Evolutionary conservation across 2,329 filamentous ascomycete genomes (phyloP).

Genomic region (Trichoderma brevicompactum): DNA sequence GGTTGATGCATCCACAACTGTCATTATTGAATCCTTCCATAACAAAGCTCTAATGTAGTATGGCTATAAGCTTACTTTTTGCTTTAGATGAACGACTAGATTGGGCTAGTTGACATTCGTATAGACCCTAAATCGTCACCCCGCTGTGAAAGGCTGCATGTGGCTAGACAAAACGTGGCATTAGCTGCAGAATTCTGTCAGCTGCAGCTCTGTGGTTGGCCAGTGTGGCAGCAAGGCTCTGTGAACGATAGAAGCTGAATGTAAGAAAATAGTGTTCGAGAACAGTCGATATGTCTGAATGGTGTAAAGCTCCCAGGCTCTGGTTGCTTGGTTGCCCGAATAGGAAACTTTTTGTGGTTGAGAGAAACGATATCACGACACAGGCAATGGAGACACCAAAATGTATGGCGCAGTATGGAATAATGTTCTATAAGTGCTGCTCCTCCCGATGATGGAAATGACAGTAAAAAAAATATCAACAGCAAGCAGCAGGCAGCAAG

Average conservation of each 20-base stretch:
- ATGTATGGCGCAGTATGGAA: no score
- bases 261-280: slow-evolving; percentile 5
- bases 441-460: not conserved
- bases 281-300: not conserved
- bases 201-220: not conserved
- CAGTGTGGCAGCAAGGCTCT: not conserved
- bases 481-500: no score
- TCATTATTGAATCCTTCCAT: not conserved
- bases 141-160: not conserved
- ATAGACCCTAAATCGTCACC: not conserved
- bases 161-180: not conserved
- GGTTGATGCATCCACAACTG: not conserved
- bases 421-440: no score
- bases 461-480: not conserved
- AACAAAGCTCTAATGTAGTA: not conserved
- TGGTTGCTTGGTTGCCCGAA: not conserved
- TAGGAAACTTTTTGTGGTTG: slow-evolving; percentile 1
- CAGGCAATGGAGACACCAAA: not conserved
- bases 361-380: not conserved
- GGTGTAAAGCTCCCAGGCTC: not conserved
- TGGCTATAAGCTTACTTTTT: not conserved
- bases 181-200: not conserved
- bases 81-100: not conserved
- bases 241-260: slow-evolving; percentile 4
- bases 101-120: not conserved